Evolutionary conservation across 2,329 filamentous ascomycete species (phyloP), one percentile per base, ranked within the genome.

Genomic region (Alternaria novae-zelandiae): DNA sequence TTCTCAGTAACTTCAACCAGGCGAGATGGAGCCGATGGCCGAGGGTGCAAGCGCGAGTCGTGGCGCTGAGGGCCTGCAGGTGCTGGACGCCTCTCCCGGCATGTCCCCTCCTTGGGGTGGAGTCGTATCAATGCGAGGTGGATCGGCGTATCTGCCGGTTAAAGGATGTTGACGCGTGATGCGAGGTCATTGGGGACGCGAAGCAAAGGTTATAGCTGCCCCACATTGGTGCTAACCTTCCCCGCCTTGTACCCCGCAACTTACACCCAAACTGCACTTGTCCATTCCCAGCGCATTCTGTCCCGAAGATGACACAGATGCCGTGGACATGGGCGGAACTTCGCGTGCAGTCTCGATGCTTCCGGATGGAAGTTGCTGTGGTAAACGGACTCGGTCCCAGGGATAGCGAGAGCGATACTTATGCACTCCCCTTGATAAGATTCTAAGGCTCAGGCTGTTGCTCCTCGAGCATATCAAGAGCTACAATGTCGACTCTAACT

Each of bases 201-300:
- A 54, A n/a, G 46, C 43, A 36, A 17, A 32, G 23, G 26, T 44
- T 46, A 13, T 41, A 51, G 44, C 36, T 63, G 70, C 70, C 72
- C 73, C 73, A 74, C 73, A 74, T 69, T 69, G 12, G 41, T 25
- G 45, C 49, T 20, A 15, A 55, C 15, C 21, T 65, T 64, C 69
- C 68, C 70, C 70, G 67, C 71, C 36, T 47, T 49, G 43, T 54
- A 70, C 73, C 71, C 73, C 73, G 70, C 73, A 69, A 23, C 46
- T 12, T 36, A 49, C 20, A 21, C n/a, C 20, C 23, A 20, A 30
- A 50, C 13, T 20, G 47, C 57, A 17, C 59, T 57, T 66, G 55
- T 28, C 51, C 66, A 44, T 6, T 49, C 54, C 57, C 23, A 49
- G 49, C 23, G 20, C 20, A 44, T 25, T 9, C 9, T 17, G 30